A percentile compares a stretch with the other conserved stretches of the same genome.
These are phyloP conservation scores for Paramyrothecium sp. DNA, from an alignment of 2,329 filamentous ascomycete genomes.

Conservation along the genomic window DNA sequence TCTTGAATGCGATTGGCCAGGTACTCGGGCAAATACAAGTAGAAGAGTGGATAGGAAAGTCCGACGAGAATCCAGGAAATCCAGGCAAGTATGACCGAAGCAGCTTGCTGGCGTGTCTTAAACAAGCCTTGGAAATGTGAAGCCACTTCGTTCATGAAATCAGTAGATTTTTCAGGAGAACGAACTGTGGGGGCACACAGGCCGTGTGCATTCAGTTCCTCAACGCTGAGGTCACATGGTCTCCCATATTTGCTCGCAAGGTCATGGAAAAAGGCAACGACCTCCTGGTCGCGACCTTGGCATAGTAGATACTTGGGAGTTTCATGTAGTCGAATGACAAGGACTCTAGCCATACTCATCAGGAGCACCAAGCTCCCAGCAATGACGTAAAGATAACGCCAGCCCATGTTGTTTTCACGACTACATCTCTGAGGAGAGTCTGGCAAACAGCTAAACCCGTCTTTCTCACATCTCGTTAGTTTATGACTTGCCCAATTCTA, in stretches of 20 bases:
- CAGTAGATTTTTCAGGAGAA: no score
- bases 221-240: slow-evolving; percentile 36
- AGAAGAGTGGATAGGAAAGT: slow-evolving; percentile 67
- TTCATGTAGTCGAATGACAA: slow-evolving; percentile 54
- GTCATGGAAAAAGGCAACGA: slow-evolving; percentile 40
- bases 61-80: slow-evolving; percentile 64
- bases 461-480: no score
- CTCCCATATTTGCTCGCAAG: slow-evolving; percentile 38
- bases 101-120: slow-evolving; percentile 51
- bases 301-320: slow-evolving; percentile 60
- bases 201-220: slow-evolving; percentile 37
- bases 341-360: slow-evolving; percentile 52
- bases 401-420: slow-evolving; percentile 45
- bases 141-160: no score
- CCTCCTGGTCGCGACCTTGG: slow-evolving; percentile 48
- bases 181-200: no score
- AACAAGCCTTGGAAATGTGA: slow-evolving; percentile 63
- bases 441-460: no score
- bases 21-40: slow-evolving; percentile 59
- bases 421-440: slow-evolving; percentile 27
- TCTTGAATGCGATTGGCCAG: slow-evolving; percentile 10
- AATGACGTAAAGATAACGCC: slow-evolving; percentile 48
- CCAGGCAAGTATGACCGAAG: slow-evolving; percentile 62
- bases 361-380: slow-evolving; percentile 43
- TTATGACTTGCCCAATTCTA: no score